Evolutionary conservation across 2,329 filamentous ascomycete species (phyloP), one percentile per base, ranked within the genome.

Genomic region (Lizonia empirigonia): DNA sequence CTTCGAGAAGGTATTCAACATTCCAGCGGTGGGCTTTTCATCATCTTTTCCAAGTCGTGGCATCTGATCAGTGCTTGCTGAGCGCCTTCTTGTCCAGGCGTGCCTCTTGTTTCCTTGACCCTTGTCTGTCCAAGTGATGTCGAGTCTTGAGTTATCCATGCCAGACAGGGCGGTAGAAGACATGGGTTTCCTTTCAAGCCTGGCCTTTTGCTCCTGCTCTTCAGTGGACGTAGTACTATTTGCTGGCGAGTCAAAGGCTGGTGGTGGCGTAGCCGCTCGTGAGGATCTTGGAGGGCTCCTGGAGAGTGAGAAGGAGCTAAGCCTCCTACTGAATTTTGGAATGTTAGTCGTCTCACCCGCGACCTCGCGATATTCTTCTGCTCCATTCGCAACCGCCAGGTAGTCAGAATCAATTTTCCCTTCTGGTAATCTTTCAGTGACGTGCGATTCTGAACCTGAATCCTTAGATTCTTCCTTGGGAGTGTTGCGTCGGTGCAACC

Each of bases 241-340:
- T 26, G 62, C 60, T 16, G 73, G 70, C 5, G 73, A 76, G 34
- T 62, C 56, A 13, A 72, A 66, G 9, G 70, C 69, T 13, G 52
- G 44, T 26, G 72, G 69, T 7, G 74, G 74, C 2, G 71, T 71
- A 50, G 70, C 68, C 19, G 68, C 67, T 9, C 67, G 67, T 7
- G 74, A 74, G 2, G 68, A 70, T 23, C 63, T 64, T 32, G 73
- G 71, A 2, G 75, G 71, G 34, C 65, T 70, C 16, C 68, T 64
- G 3, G 74, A 72, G 1, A 74, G 62, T 1, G 73, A 74, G 38
- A 75, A 74, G 3, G 74, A 68, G 48, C 68, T 72, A 18, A 73
- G 54, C 27, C 72, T 59, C 26, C 70, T 55, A 33, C 60, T 53
- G 32, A 55, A 59, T 50, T 59, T 65, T 30, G 63, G 59, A 26